Evolutionary conservation across 2,329 filamentous ascomycete species (phyloP).

Genomic region (Phialophora verrucosa): DNA sequence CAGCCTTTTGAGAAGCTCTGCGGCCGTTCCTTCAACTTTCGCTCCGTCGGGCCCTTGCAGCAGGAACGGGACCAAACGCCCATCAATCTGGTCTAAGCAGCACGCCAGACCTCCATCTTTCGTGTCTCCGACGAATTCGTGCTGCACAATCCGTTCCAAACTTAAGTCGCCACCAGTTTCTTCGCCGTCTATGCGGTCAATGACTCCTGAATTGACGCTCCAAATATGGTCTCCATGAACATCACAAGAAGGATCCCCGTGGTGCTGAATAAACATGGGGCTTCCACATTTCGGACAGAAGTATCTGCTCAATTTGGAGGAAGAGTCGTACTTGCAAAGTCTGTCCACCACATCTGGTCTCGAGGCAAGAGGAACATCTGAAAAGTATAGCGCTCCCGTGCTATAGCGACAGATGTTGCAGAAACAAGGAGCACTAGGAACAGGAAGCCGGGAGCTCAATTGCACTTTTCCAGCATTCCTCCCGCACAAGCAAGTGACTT

Average conservation of each 20-base stretch:
- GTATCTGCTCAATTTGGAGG: constrained; percentile 45
- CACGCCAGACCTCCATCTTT: constrained; percentile 36
- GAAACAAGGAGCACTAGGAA: constrained; percentile 53
- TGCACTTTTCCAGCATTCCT: constrained; percentile 29
- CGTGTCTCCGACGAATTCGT: constrained; percentile 40
- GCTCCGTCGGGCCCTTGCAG: constrained; percentile 22
- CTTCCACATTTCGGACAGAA: constrained; percentile 37
- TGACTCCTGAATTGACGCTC: constrained; percentile 36
- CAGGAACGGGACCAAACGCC: constrained; percentile 40
- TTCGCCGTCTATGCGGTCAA: constrained; percentile 31
- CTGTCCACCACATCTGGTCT: constrained; percentile 44
- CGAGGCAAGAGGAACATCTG: constrained; percentile 51
- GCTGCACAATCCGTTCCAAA: constrained; percentile 35
- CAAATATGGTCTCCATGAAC: constrained; percentile 38
- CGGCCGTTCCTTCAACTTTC: not conserved
- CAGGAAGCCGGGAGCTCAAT: constrained; percentile 27
- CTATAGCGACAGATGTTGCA: constrained; percentile 58
- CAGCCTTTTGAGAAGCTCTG: not conserved
- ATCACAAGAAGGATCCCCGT: constrained; percentile 29
- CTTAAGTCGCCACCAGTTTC: constrained; percentile 31
- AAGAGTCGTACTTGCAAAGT: constrained; percentile 54
- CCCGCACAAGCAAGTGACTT: constrained; percentile 37
- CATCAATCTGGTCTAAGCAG: constrained; percentile 40
- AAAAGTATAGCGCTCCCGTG: constrained; percentile 55
- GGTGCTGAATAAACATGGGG: constrained; percentile 43